Conservation (phyloP, 371 early-diverging fungal genomes). For the Mucor lusitanicus region DNA sequence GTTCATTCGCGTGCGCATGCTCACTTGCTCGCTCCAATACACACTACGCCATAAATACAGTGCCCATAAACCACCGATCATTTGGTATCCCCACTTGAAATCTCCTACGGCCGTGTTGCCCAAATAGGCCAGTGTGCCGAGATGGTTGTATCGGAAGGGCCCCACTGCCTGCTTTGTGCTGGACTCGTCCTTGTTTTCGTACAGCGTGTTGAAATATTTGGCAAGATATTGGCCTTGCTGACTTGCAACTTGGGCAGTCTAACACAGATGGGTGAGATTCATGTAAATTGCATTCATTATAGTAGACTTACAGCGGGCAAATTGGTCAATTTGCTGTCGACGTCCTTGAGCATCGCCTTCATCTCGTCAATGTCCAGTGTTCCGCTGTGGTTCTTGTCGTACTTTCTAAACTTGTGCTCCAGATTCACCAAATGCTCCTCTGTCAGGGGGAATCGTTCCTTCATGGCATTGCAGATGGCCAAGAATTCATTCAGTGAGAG, state of each 20-base stretch:
- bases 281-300: neutral
- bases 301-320: constrained; percentile 67
- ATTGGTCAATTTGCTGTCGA: constrained; percentile 69
- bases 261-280: neutral
- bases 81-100: constrained; percentile 54
- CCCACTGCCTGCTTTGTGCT: constrained; percentile 15
- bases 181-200: constrained; percentile 10
- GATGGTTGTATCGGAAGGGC: constrained; percentile 73
- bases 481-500: constrained; percentile 34
- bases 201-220: constrained; percentile 47
- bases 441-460: constrained; percentile 53
- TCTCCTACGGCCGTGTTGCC: constrained; percentile 78
- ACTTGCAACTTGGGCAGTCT: constrained; percentile 90
- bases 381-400: constrained; percentile 63
- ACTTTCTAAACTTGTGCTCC: constrained; percentile 53
- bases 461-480: constrained; percentile 26
- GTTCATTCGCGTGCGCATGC: constrained; percentile 46
- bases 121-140: constrained; percentile 82
- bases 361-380: constrained; percentile 67
- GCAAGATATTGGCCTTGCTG: constrained; percentile 82
- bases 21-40: constrained; percentile 67
- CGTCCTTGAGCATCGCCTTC: constrained; percentile 52
- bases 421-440: constrained; percentile 56
- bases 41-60: constrained; percentile 70
- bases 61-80: constrained; percentile 63